Evolutionary conservation across 768 basidiomycete species (phyloP), one percentile per base, ranked within the genome.

Genomic region (Flagelloscypha sp.): DNA sequence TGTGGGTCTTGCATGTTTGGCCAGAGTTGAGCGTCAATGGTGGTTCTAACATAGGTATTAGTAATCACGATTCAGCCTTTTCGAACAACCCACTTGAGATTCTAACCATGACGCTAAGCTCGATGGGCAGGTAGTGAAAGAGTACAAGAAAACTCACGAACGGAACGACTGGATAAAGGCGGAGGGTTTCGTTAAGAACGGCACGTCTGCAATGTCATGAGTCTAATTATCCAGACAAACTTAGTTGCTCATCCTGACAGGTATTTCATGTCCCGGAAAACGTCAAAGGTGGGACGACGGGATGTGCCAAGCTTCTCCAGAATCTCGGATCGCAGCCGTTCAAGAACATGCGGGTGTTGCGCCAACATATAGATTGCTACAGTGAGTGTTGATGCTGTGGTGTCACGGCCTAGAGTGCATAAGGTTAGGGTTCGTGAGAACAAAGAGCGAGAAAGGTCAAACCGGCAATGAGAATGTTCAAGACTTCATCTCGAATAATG

Each of bases 241-340:
- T 65, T n/a, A n/a, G n/a, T n/a, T n/a, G n/a, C n/a, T n/a, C n/a
- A n/a, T n/a, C n/a, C 67, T 30, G 58, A 47, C 34, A 67, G 37
- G 39, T 66, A 69, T 35, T 58, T 60, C 59, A 68, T 59, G 4
- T 56, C 53, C 21, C 48, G 47, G 36, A 66, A 52, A 25, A 60
- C 56, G 8, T 62, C 57, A 32, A 59, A 55, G 3, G 56, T 60
- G 12, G 62, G 66, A 6, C 47, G 42, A 4, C 43, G 41, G 2
- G 48, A 50, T 7, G 24, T 17, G 7, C 63, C 65, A 1, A 68
- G 37, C 20, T 49, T 48, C 30, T 38, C 34, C 6, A 58, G 42
- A 24, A 68, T 53, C 37, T 68, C 67, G 30, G 53, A 49, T 8
- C 58, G 51, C 19, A 68, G 48, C 5, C 54, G 49, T 6, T 35